phyloP scores from a whole-genome alignment of 352 stramenopile genomes.

The Phytophthora pseudosyringae region DNA sequence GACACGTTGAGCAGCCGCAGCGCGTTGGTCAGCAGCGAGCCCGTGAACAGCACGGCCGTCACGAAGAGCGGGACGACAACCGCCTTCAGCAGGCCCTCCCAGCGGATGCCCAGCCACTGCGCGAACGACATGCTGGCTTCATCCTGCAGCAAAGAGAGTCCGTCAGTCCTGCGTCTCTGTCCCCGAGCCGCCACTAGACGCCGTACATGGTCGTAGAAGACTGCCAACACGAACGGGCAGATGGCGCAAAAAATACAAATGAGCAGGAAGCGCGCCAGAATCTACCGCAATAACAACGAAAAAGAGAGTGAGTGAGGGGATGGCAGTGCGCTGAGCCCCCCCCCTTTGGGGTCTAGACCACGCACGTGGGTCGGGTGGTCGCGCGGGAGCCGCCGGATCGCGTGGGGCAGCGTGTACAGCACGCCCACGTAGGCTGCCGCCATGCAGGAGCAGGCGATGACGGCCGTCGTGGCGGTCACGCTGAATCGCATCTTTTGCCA shows the following conservation, averaged over 20 bases:
- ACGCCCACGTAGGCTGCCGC: conserved; percentile 85
- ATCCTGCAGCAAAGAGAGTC: conserved; percentile 46
- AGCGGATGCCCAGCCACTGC: conserved; percentile 84
- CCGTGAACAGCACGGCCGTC: conserved; percentile 81
- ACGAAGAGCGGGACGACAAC: conserved; percentile 67
- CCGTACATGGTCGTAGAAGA: conserved; percentile 86
- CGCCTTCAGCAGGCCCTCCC: conserved; percentile 60
- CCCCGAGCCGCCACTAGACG: neutral
- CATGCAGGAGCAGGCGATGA: conserved; percentile 84
- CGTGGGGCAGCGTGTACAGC: conserved; percentile 81
- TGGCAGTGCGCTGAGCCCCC: neutral
- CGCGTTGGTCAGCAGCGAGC: conserved; percentile 74
- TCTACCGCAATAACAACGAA: conserved; percentile 43
- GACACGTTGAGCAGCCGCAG: conserved; percentile 81
- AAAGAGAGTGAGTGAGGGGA: conserved; percentile 12
- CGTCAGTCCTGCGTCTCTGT: conserved; percentile 3
- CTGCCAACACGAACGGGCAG: conserved; percentile 79
- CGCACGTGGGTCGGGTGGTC: conserved; percentile 87
- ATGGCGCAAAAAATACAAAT: conserved; percentile 88
- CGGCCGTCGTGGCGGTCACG: conserved; percentile 64
- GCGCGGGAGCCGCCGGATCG: conserved; percentile 77
- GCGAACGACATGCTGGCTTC: conserved; percentile 83
- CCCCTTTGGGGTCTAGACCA: neutral
- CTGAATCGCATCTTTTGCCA: conserved; percentile 79
- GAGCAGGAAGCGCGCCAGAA: conserved; percentile 87